phyloP scores from a whole-genome alignment of 768 basidiomycete species.

The Gautieria morchelliformis region DNA sequence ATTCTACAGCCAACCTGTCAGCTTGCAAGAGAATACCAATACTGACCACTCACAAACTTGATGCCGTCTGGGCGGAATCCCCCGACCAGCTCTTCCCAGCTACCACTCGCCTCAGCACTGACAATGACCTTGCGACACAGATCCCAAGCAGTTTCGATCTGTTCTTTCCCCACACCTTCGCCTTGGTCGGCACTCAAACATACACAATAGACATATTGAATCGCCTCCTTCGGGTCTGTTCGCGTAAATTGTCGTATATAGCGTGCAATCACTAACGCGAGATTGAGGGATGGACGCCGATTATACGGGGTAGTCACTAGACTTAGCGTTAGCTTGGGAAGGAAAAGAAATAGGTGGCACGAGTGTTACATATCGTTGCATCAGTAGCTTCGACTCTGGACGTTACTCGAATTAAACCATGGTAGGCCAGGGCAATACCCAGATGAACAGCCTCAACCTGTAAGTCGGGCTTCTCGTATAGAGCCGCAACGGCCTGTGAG shows the following conservation, averaged over 20 bases:
- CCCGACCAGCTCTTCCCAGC: constrained; percentile 93
- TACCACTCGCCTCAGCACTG: constrained; percentile 64
- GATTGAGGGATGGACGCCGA: constrained; percentile 62
- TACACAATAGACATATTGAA: constrained; percentile 91
- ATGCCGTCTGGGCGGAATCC: constrained; percentile 84
- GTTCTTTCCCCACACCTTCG: constrained; percentile 68
- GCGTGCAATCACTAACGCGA: constrained; percentile 82
- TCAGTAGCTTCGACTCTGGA: constrained; percentile 76
- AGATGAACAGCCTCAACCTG: constrained; percentile 93
- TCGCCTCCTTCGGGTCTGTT: constrained; percentile 85
- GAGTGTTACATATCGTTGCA: constrained; percentile 56
- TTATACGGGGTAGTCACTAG: constrained; percentile 62
- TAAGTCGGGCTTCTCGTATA: constrained; percentile 80
- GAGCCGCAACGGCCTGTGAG: constrained; percentile 72
- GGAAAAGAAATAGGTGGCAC: constrained; percentile 14
- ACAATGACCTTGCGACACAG: constrained; percentile 72
- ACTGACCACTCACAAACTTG: constrained; percentile 55
- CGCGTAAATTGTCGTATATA: constrained; percentile 89
- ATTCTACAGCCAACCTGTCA: constrained; percentile 35
- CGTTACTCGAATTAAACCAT: constrained; percentile 82
- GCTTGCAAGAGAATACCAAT: not conserved
- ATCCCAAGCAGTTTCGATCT: constrained; percentile 75
- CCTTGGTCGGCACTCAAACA: constrained; percentile 68
- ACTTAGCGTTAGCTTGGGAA: not conserved
- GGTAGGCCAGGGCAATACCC: constrained; percentile 85